A percentile compares a stretch with the other conserved stretches of the same genome.
phyloP scores from a whole-genome alignment of 1,284 basidiomycete genomes.

The Meripilus lineatus region DNA sequence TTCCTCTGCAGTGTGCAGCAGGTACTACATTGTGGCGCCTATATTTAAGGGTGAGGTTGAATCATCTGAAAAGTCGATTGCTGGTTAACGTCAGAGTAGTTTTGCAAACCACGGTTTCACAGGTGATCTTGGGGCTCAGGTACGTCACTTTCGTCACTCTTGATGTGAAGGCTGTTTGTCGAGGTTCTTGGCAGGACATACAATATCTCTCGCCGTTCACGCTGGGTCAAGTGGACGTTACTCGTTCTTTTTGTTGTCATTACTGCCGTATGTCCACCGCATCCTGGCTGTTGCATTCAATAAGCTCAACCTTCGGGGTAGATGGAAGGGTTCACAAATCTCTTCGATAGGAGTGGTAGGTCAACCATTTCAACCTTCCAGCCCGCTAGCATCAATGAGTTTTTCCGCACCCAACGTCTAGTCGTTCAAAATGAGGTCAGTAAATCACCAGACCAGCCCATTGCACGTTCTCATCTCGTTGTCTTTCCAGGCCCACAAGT shows the following conservation, averaged over 20 bases:
- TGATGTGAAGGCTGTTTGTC: neutral
- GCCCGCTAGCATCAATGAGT: too few species aligned
- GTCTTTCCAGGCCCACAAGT: slow-evolving; percentile 9
- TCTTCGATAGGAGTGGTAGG: slow-evolving; percentile 40
- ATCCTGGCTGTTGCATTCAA: neutral
- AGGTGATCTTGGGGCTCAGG: slow-evolving; percentile 41
- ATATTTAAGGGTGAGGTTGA: slow-evolving; percentile 42
- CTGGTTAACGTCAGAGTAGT: slow-evolving; percentile 34
- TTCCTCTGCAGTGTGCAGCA: slow-evolving; percentile 13
- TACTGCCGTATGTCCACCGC: slow-evolving; percentile 3
- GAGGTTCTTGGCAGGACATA: slow-evolving; percentile 22
- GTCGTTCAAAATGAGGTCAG: slow-evolving; percentile 15
- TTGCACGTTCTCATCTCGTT: slow-evolving; percentile 6
- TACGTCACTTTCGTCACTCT: slow-evolving; percentile 1
- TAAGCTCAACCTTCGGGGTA: slow-evolving; percentile 16
- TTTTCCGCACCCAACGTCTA: too few species aligned
- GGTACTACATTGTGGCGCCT: slow-evolving; percentile 45
- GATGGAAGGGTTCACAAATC: slow-evolving; percentile 46
- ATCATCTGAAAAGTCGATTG: too few species aligned
- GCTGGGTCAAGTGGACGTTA: slow-evolving; percentile 11
- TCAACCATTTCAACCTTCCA: slow-evolving; percentile 9
- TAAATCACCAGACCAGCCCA: slow-evolving; percentile 8
- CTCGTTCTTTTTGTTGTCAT: slow-evolving; percentile 18
- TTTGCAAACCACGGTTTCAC: slow-evolving; percentile 48
- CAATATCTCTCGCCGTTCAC: slow-evolving; percentile 25